These are phyloP conservation scores for Tuctoria greenei DNA, from an alignment of 176 grass and related monocot genomes.

Conservation along the genomic window DNA sequence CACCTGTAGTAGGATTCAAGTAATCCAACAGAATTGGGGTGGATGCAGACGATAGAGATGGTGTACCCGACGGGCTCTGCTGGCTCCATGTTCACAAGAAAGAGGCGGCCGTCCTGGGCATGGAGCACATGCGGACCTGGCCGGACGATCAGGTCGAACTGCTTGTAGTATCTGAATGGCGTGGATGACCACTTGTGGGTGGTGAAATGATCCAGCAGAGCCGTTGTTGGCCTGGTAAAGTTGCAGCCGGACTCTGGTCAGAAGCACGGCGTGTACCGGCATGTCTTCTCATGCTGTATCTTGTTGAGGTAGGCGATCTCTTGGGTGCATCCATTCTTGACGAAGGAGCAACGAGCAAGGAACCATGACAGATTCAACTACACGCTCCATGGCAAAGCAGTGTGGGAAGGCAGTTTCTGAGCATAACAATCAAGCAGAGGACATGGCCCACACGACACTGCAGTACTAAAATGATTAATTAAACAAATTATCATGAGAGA, in stretches of 20 bases:
- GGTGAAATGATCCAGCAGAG: neutral
- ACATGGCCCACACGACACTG: conserved; percentile 30
- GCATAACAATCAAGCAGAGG: conserved; percentile 4
- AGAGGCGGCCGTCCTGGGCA: no score
- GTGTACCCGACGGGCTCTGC: no score
- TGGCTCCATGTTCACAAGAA: no score
- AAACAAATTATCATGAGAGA: neutral
- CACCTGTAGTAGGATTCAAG: no score
- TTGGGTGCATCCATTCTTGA: neutral
- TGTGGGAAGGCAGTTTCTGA: neutral
- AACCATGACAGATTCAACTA: conserved; percentile 19
- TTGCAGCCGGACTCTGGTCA: conserved; percentile 8
- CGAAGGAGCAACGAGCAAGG: conserved; percentile 32
- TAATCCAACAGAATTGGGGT: no score
- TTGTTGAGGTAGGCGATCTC: conserved; percentile 7
- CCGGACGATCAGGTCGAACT: no score
- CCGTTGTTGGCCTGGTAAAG: neutral
- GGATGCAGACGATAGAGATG: no score
- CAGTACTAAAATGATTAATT: neutral
- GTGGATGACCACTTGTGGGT: conserved; percentile 10
- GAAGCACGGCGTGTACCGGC: neutral
- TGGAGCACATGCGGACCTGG: no score
- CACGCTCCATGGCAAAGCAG: conserved; percentile 30
- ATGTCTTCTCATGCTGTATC: neutral
- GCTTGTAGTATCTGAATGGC: no score